These are phyloP conservation scores for Oryza glaberrima DNA, from an alignment of 176 grass and related monocot species.

Conservation along the genomic window DNA sequence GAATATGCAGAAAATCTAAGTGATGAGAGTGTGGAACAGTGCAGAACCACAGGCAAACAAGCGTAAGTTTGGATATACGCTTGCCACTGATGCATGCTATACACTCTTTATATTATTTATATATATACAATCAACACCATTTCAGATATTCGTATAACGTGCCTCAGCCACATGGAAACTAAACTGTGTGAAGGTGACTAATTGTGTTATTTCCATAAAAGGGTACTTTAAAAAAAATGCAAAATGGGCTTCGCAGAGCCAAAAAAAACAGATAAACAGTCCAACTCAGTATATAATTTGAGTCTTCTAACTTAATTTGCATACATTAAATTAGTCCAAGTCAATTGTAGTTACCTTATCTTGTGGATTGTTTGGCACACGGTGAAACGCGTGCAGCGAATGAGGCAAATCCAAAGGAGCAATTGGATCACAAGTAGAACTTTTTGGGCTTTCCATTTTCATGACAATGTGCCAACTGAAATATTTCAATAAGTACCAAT, in stretches of 20 bases:
- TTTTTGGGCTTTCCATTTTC: slow-evolving; percentile 77
- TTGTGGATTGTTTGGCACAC: slow-evolving; percentile 62
- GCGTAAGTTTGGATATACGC: background rate
- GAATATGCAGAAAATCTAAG: slow-evolving; percentile 17
- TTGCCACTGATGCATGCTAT: slow-evolving; percentile 7
- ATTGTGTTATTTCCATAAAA: background rate
- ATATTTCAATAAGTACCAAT: slow-evolving; percentile 36
- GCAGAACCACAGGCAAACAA: background rate
- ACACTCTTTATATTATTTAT: background rate
- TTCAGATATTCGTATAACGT: background rate
- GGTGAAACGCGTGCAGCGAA: slow-evolving; percentile 68
- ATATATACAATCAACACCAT: slow-evolving; percentile 9
- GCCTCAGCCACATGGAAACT: background rate
- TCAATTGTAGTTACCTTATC: slow-evolving; percentile 57
- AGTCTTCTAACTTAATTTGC: background rate
- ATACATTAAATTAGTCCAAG: slow-evolving; percentile 14
- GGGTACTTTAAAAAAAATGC: background rate
- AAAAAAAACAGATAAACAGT: background rate
- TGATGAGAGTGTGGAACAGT: background rate
- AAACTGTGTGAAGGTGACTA: background rate
- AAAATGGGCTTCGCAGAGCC: slow-evolving; percentile 13
- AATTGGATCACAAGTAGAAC: slow-evolving; percentile 64
- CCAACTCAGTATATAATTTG: slow-evolving; percentile 9
- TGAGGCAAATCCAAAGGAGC: slow-evolving; percentile 75
- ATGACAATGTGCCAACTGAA: slow-evolving; percentile 94